Evolutionary conservation across 805 yeast genomes (phyloP).

Genomic region (Cyberlindnera mississippiensis): DNA sequence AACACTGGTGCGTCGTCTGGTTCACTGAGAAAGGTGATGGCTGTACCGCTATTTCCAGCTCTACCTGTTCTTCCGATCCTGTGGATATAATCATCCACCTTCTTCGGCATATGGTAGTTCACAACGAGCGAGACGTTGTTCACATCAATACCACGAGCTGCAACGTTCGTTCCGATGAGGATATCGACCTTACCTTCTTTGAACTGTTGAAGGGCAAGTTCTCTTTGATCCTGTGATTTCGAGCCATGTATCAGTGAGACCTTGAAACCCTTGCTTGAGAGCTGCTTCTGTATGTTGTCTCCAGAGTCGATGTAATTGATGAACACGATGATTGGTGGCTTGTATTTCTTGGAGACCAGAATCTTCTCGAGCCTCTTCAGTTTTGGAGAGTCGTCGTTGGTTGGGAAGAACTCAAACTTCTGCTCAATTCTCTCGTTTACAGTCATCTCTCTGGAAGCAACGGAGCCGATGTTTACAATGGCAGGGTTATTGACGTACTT

Average conservation of each 20-base stretch:
- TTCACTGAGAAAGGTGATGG: conserved; percentile 69
- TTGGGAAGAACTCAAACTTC: conserved; percentile 47
- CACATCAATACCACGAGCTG: conserved; percentile 95
- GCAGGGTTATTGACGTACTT: conserved; percentile 61
- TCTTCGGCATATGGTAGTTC: conserved; percentile 78
- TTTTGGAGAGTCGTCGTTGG: conserved; percentile 42
- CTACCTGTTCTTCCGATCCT: conserved; percentile 96
- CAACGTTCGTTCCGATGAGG: conserved; percentile 90
- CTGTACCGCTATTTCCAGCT: conserved; percentile 78
- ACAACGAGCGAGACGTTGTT: conserved; percentile 80
- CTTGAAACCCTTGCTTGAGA: conserved; percentile 42
- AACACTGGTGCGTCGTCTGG: conserved; percentile 57
- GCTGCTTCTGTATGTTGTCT: conserved; percentile 55
- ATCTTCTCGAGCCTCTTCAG: conserved; percentile 40
- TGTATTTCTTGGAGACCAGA: conserved; percentile 28
- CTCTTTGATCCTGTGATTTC: conserved; percentile 81
- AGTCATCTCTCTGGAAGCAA: conserved; percentile 31
- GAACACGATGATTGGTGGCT: conserved; percentile 71
- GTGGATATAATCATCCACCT: conserved; percentile 82
- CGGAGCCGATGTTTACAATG: conserved; percentile 61
- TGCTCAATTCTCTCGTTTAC: conserved; percentile 61
- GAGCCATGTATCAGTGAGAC: conserved; percentile 80
- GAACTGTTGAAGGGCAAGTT: conserved; percentile 61
- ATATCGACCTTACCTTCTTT: conserved; percentile 53
- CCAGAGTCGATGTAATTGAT: conserved; percentile 74